Evolutionary conservation across 169 alveolate genomes (phyloP), one percentile per base, ranked within the genome.

Genomic region (Toxoplasma gondii): DNA sequence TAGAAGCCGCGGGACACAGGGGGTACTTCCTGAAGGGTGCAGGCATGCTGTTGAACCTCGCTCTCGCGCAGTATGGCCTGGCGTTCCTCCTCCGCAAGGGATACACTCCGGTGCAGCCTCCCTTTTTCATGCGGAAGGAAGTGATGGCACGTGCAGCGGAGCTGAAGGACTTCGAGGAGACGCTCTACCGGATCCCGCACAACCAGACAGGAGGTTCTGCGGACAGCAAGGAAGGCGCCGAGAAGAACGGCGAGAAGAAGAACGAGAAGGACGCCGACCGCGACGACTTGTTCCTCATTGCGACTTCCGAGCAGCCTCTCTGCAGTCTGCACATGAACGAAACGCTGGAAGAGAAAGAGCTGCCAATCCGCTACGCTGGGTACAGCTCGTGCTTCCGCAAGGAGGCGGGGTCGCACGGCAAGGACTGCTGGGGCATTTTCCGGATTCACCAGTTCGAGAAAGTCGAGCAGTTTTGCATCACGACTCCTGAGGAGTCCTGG

Each of bases 371-470:
- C 95, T 99, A 98, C 95, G 99, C 99, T 0, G 99, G 99, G 16
- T 84, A 97, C 69, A 99, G 99, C 78, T 97, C 99, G 10, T 99
- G 99, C 92, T 99, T 99, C 98, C 98, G 99, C 94, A 99, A 98
- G 97, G 99, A 99, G 97, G 99, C 99, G n/a, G 99, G 99, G 31
- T 99, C 99, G 58, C 99, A 99, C 94, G 99, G 99, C 49, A 90
- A 86, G 88, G 99, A 99, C 95, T 98, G 98, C 49, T 98, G 99
- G 99, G 99, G 99, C 24, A 98, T 99, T 43, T 99, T 98, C 96
- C 97, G 99, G 90, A 99, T 99, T 80, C 99, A 99, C 95, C 99
- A 99, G 96, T 99, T 99, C 97, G 99, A 99, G 95, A 99, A 99
- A 96, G 98, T 99, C 49, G 99, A 99, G 96, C 99, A 99, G 96